Conservation (phyloP, 495 filamentous ascomycete genomes). For the Penicillium argentinense region DNA sequence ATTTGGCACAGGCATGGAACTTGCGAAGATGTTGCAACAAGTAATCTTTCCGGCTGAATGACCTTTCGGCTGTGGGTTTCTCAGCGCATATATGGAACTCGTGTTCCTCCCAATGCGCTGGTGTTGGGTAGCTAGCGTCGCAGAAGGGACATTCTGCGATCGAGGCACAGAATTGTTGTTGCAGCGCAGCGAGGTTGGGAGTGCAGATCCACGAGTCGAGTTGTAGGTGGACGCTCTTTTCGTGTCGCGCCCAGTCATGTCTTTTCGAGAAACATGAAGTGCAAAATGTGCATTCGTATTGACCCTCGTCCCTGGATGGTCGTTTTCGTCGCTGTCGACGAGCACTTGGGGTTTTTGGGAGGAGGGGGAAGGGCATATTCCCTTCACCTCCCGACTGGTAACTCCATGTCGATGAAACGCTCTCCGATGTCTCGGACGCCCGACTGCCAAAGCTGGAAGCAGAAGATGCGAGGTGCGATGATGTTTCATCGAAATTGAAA, state of each 20-base stretch:
- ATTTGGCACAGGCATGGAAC: constrained; percentile 66
- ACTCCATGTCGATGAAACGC: constrained; percentile 43
- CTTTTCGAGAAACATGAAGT: constrained; percentile 77
- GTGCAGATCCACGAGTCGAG: constrained; percentile 80
- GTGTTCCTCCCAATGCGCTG: constrained; percentile 66
- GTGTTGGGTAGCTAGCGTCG: constrained; percentile 53
- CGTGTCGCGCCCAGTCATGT: constrained; percentile 83
- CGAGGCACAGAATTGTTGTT: constrained; percentile 11
- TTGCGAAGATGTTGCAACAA: constrained; percentile 78
- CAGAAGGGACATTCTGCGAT: constrained; percentile 66
- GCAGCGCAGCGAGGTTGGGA: constrained; percentile 6
- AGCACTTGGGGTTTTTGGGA: constrained; percentile 3
- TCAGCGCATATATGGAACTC: constrained; percentile 69
- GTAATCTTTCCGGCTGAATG: constrained; percentile 84
- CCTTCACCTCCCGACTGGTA: constrained; percentile 47
- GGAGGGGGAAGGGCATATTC: constrained; percentile 18
- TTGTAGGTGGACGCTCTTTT: constrained; percentile 75
- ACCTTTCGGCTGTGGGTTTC: constrained; percentile 62
- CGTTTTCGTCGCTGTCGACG: constrained; percentile 47
- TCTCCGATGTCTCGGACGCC: constrained; percentile 35
- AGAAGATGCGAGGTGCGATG: constrained; percentile 29
- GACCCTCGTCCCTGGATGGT: constrained; percentile 47
- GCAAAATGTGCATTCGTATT: constrained; percentile 84
- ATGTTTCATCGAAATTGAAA: constrained; percentile 24
- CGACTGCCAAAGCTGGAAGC: constrained; percentile 32